Base-by-base conservation (phyloP, 176 grass and related monocot genomes). In the Ensete glaucum region DNA sequence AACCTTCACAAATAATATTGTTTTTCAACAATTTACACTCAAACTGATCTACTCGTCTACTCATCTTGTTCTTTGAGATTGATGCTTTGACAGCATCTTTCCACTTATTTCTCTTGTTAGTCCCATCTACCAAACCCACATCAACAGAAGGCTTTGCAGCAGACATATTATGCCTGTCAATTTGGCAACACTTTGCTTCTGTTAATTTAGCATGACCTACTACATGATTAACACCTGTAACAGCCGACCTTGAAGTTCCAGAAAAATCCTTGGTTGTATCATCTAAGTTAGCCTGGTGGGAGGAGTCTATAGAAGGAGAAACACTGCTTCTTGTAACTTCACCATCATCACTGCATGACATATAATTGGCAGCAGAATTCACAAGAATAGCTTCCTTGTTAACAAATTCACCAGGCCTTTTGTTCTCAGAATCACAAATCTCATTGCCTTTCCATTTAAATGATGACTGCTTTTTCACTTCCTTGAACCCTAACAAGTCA, bases 401-500 rank as follows among this genome's bases (percentile, higher is more conserved):
- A 70, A 78, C 48, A 74, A 71, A 68, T 79, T 79, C 77, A 27
- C 69, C 7, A 64, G 75, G 52, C 65, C 52, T 63, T 27, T 12
- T 71, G 13, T 76, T 72, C 43, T 80, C 54, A 58, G 60, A 15
- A 79, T 73, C 78, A 19, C 50, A 50, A 19, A 57, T 69, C n/a
- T 81, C 79, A 13, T 80, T 54, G 49, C 56, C 82, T 84, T 72
- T 80, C 13, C 56, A 74, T 20, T 69, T 81, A 81, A 69, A 43
- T 62, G 66, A 59, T 27, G 24, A 73, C 53, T 55, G 84, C 24
- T 81, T 87, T 69, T 82, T 92, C 78, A 73, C 22, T 85, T 87
- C 80, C 67, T 62, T 63, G 68, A 24, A 64, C 54, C 84, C 85
- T 89, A 52, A 72, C 9, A 73, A 53, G 43, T 25, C 73, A 78